phyloP scores from a whole-genome alignment of 495 filamentous ascomycete genomes.

The Cladorrhinum samala region DNA sequence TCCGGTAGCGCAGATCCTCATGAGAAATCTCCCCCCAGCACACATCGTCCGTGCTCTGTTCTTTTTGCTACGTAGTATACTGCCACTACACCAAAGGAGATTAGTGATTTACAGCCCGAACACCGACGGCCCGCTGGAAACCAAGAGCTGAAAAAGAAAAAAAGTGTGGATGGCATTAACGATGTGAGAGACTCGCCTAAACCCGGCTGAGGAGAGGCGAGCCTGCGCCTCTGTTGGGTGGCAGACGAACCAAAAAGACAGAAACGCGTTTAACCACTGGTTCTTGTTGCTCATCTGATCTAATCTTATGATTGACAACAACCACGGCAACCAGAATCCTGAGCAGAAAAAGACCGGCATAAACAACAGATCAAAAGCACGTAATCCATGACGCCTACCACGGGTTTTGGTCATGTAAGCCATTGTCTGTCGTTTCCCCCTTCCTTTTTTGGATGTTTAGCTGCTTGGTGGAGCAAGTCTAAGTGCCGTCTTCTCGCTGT shows the following conservation, averaged over 20 bases:
- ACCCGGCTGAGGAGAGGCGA: neutral
- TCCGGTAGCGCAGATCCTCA: conserved; percentile 16
- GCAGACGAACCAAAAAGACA: neutral
- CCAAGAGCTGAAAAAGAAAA: neutral
- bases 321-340: neutral
- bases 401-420: neutral
- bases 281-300: conserved; percentile 4
- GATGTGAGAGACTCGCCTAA: neutral
- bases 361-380: neutral
- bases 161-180: neutral
- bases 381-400: neutral
- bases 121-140: conserved; percentile 5
- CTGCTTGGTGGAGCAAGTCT: neutral
- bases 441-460: neutral
- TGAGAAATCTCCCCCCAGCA: too few relatives aligned
- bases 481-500: neutral
- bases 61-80: too few relatives aligned
- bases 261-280: neutral
- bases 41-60: conserved; percentile 4
- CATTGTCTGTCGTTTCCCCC: neutral
- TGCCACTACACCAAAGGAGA: too few relatives aligned
- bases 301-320: neutral
- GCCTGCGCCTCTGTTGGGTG: conserved; percentile 1
- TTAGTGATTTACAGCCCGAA: neutral
- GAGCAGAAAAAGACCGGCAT: neutral